These are phyloP conservation scores for Erythrophleum fordii DNA, from an alignment of 306 rosid genomes.

Conservation along the genomic window DNA sequence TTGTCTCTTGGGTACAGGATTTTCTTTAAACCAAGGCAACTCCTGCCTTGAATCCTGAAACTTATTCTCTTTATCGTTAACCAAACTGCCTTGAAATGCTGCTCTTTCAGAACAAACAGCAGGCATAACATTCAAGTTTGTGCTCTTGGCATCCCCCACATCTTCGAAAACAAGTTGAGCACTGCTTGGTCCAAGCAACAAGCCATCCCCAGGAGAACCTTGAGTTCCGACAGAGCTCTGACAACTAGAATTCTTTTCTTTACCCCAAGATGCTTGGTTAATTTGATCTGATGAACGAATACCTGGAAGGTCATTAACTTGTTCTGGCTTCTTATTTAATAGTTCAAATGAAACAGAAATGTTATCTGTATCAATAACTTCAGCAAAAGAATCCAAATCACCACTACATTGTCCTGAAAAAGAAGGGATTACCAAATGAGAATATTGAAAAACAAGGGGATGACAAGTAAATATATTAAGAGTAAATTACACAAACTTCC, in stretches of 20 bases:
- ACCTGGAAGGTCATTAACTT: slow-evolving; percentile 35
- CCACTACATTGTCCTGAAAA: slow-evolving; percentile 45
- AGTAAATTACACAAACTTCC: not conserved
- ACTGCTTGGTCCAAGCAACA: slow-evolving; percentile 34
- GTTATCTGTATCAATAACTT: slow-evolving; percentile 24
- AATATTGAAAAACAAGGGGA: not conserved
- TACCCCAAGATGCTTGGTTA: slow-evolving; percentile 19
- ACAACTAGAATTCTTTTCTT: not conserved
- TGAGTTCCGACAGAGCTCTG: slow-evolving; percentile 26
- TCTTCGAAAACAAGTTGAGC: slow-evolving; percentile 30
- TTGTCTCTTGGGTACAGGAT: slow-evolving; percentile 2
- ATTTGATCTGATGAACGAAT: slow-evolving; percentile 17
- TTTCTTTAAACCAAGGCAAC: slow-evolving; percentile 32
- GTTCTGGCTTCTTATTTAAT: slow-evolving; percentile 37
- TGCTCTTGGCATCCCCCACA: not conserved
- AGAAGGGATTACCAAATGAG: slow-evolving; percentile 5
- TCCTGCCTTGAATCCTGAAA: slow-evolving; percentile 17
- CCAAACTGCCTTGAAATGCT: slow-evolving; percentile 27
- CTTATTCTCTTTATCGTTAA: slow-evolving; percentile 21
- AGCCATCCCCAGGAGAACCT: slow-evolving; percentile 14
- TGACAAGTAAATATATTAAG: not conserved
- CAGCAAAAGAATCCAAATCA: slow-evolving; percentile 37
- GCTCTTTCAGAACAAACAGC: slow-evolving; percentile 21
- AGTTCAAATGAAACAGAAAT: slow-evolving; percentile 22
- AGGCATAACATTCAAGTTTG: slow-evolving; percentile 46